These are phyloP conservation scores for Solanum boliviense DNA, from an alignment of 257 asterid species.

Conservation along the genomic window DNA sequence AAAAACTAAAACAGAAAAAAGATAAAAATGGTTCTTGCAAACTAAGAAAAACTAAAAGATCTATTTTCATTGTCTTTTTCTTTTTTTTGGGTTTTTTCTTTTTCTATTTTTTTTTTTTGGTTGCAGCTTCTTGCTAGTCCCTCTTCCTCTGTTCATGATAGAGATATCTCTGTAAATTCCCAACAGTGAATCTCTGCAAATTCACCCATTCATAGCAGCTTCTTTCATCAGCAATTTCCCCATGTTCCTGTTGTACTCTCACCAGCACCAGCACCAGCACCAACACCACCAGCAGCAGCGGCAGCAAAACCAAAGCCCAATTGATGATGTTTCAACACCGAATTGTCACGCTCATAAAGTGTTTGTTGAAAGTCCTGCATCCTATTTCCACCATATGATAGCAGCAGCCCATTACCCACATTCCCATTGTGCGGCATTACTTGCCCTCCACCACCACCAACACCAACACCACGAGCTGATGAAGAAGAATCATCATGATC, in stretches of 20 bases:
- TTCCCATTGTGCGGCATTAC: background rate
- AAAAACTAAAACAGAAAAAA: background rate
- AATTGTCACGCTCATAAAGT: slow-evolving; percentile 27
- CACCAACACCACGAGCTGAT: background rate
- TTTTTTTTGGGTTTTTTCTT: too few species aligned
- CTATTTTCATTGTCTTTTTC: background rate
- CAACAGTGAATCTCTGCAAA: background rate
- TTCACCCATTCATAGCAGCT: background rate
- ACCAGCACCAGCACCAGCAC: too few species aligned
- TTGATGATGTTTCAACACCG: slow-evolving; percentile 29
- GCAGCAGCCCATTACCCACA: background rate
- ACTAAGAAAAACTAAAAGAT: background rate
- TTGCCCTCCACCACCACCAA: background rate
- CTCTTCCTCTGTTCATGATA: background rate
- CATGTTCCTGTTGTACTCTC: slow-evolving; percentile 32
- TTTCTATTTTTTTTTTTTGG: background rate
- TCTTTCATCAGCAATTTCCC: slow-evolving; percentile 39
- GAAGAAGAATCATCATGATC: background rate
- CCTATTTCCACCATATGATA: background rate
- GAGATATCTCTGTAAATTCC: background rate
- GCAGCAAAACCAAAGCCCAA: slow-evolving; percentile 36
- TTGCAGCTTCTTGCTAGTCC: background rate
- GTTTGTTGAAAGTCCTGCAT: background rate
- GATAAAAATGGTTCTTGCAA: background rate
- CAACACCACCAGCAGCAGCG: background rate